Percentiles rank a stretch among this genome's conserved stretches.
phyloP scores from a whole-genome alignment of 1,284 basidiomycete species.

The Sporisorium iseilematis-ciliati region DNA sequence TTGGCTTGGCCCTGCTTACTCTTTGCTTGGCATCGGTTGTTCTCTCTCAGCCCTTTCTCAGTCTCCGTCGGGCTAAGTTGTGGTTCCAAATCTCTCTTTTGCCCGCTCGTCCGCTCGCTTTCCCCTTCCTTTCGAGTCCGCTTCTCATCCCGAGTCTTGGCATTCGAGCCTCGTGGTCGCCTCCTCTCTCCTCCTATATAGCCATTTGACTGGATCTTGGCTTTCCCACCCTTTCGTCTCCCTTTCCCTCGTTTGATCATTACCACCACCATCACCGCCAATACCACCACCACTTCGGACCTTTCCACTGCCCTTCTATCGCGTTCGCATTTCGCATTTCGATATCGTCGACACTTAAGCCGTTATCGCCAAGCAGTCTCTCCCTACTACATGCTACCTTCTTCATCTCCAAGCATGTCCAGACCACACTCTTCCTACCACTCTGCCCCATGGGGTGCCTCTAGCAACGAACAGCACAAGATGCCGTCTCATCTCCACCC shows the following conservation, averaged over 20 bases:
- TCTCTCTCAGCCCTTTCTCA: neutral
- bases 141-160: slow-evolving; percentile 22
- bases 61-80: no score
- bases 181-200: slow-evolving; percentile 31
- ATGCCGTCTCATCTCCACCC: slow-evolving; percentile 12
- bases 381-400: slow-evolving; percentile 9
- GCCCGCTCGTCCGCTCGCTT: neutral
- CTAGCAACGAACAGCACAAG: slow-evolving; percentile 23
- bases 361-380: neutral
- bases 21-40: slow-evolving; percentile 11
- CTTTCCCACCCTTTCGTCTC: neutral
- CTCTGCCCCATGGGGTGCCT: slow-evolving; percentile 29
- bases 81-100: neutral
- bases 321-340: no score
- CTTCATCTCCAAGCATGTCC: slow-evolving; percentile 36
- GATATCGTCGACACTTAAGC: neutral
- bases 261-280: slow-evolving; percentile 7
- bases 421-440: slow-evolving; percentile 33
- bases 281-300: neutral
- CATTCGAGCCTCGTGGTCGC: slow-evolving; percentile 34
- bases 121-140: slow-evolving; percentile 1
- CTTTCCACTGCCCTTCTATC: neutral
- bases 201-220: neutral
- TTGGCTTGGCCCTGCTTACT: slow-evolving; percentile 10
- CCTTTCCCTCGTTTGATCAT: slow-evolving; percentile 18